Evolutionary conservation across 2,329 filamentous ascomycete species (phyloP).

Genomic region (Pseudopyricularia javanii): DNA sequence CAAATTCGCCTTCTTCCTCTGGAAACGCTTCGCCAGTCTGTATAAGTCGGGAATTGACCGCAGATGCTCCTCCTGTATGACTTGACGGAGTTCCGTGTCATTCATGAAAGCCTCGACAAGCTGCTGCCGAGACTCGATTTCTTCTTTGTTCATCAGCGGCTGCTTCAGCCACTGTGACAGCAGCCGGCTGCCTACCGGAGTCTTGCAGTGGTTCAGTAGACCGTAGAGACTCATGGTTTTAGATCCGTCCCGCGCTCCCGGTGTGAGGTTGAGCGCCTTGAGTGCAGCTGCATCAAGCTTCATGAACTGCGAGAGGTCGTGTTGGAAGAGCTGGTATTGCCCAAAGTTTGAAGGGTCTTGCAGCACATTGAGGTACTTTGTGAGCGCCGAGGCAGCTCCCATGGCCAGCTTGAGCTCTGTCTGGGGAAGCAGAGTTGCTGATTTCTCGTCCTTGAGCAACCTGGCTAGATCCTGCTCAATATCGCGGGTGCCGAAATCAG

Average conservation of each 20-base stretch:
- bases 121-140: conserved; percentile 81
- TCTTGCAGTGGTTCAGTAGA: conserved; percentile 94
- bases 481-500: conserved; percentile 78
- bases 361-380: conserved; percentile 86
- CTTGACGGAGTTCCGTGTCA: conserved; percentile 87
- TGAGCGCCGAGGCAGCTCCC: conserved; percentile 84
- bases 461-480: conserved; percentile 91
- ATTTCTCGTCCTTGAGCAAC: conserved; percentile 74
- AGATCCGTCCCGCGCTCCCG: conserved; percentile 82
- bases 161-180: conserved; percentile 97
- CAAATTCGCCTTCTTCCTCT: conserved; percentile 77
- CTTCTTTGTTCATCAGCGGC: conserved; percentile 78
- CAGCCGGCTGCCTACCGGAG: conserved; percentile 78
- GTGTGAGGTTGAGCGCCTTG: conserved; percentile 94
- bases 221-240: conserved; percentile 97
- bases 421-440: conserved; percentile 67
- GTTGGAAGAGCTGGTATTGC: conserved; percentile 93
- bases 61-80: conserved; percentile 92
- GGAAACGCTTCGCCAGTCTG: conserved; percentile 85
- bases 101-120: conserved; percentile 89
- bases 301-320: conserved; percentile 95
- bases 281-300: conserved; percentile 91
- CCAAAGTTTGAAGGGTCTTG: conserved; percentile 92
- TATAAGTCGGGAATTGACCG: conserved; percentile 90
- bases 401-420: conserved; percentile 92